phyloP scores from a whole-genome alignment of 148 eudicot species.

The Gaultheria prostrata region DNA sequence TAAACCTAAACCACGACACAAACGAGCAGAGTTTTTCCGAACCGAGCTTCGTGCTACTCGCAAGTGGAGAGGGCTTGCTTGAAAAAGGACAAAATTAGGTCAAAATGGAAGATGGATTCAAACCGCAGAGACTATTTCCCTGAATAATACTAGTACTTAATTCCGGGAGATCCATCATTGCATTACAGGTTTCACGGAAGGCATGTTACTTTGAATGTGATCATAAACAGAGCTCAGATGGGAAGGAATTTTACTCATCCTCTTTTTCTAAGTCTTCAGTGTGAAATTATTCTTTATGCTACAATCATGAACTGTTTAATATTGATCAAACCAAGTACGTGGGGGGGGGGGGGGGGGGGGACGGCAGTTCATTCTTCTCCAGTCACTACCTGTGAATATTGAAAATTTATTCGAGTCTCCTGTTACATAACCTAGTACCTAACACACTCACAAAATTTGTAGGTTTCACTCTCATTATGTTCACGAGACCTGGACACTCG shows the following conservation, averaged over 20 bases:
- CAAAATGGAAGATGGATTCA: background rate
- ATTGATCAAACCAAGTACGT: background rate
- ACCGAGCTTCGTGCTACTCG: no score
- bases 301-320: background rate
- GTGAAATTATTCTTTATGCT: background rate
- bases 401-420: background rate
- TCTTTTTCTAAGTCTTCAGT: background rate
- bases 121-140: background rate
- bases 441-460: no score
- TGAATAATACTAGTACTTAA: background rate
- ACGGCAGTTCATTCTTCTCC: constrained; percentile 5
- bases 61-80: background rate
- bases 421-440: no score
- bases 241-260: background rate
- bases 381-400: background rate
- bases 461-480: no score
- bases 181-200: no score
- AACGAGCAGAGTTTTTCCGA: no score
- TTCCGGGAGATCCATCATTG: background rate
- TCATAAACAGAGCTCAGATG: background rate
- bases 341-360: background rate
- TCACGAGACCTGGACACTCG: no score
- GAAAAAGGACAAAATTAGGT: background rate
- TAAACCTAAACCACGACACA: no score
- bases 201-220: constrained; percentile 3